These are phyloP conservation scores for Trichoderma atrobrunneum DNA, from an alignment of 2,329 filamentous ascomycete genomes.

Conservation along the genomic window DNA sequence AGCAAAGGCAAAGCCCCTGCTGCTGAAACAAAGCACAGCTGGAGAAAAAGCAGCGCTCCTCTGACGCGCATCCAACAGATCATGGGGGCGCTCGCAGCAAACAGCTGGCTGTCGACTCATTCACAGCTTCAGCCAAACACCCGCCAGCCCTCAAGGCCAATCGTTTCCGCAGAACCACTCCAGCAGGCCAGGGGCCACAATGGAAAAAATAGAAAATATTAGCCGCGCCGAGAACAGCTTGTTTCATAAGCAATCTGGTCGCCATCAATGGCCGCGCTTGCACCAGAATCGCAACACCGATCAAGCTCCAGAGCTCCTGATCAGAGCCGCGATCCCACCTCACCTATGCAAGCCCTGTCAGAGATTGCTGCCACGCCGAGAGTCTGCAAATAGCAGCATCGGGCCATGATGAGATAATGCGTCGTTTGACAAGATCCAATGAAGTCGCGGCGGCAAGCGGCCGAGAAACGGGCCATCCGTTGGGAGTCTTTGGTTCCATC, in stretches of 20 bases:
- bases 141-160: not conserved
- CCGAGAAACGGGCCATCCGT: not conserved
- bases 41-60: not conserved
- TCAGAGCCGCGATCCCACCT: constrained; percentile 1
- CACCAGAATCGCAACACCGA: not conserved
- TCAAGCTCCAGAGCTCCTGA: constrained; percentile 8
- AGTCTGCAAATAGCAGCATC: not conserved
- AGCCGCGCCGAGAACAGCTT: constrained; percentile 15
- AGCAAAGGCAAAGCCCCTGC: not conserved
- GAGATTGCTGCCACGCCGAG: not conserved
- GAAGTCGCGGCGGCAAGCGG: constrained; percentile 6
- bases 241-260: constrained; percentile 14
- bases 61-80: not conserved
- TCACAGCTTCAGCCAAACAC: not conserved
- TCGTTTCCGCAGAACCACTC: not conserved
- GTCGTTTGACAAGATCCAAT: constrained; percentile 2
- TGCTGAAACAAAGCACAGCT: not conserved
- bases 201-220: not conserved
- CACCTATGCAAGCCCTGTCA: not conserved
- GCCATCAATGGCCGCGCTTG: constrained; percentile 7
- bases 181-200: not conserved
- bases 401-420: not conserved
- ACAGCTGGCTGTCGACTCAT: not conserved
- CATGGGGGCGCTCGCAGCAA: not conserved
- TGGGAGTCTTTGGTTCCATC: not conserved